Conservation (phyloP, 176 grass and related monocot genomes). For the Oryza coarctata region DNA sequence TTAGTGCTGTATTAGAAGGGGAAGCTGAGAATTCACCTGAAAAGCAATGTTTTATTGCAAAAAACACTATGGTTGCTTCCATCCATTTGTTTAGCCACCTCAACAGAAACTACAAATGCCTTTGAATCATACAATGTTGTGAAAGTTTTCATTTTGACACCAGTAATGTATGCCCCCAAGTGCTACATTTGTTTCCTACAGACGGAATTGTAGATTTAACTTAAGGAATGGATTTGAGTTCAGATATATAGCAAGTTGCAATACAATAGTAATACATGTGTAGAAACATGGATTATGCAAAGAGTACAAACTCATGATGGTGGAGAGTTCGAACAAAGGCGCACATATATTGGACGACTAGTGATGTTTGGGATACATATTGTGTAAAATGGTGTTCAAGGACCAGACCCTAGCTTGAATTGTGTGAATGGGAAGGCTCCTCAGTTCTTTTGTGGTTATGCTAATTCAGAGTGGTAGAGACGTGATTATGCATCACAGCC, state of each 20-base stretch:
- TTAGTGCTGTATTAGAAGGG: conserved; percentile 27
- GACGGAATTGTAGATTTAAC: conserved; percentile 44
- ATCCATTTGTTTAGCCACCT: conserved; percentile 53
- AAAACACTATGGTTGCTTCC: conserved; percentile 49
- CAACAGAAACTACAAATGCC: conserved; percentile 48
- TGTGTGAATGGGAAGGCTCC: neutral
- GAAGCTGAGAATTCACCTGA: conserved; percentile 66
- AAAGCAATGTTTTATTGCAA: conserved; percentile 46
- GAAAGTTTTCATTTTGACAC: conserved; percentile 44
- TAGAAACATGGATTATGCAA: neutral
- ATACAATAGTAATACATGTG: neutral
- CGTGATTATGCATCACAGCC: neutral
- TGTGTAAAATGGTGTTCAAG: neutral
- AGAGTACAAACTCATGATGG: neutral
- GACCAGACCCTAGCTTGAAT: neutral
- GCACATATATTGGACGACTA: neutral
- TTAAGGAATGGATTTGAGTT: conserved; percentile 29
- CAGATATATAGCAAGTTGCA: neutral
- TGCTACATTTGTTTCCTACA: conserved; percentile 57
- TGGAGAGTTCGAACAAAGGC: conserved; percentile 6
- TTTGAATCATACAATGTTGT: conserved; percentile 47
- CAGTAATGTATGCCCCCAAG: conserved; percentile 48
- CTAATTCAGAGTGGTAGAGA: neutral
- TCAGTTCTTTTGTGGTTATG: neutral
- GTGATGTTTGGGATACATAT: neutral